phyloP scores from a whole-genome alignment of 164 flowering plant species.

The Nymphaea thermarum region DNA sequence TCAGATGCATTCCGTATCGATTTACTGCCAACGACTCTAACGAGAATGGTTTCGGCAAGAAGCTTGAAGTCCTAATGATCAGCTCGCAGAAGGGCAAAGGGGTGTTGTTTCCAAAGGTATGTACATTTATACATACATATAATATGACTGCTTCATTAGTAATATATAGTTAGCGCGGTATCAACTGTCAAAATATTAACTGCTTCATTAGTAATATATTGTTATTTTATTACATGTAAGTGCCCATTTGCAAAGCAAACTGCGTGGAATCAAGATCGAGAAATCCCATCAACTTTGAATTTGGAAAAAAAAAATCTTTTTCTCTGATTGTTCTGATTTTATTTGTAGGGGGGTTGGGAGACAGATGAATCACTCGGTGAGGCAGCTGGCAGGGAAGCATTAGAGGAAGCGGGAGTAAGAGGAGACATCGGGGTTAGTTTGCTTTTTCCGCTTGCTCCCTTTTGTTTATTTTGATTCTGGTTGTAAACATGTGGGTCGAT shows the following conservation, averaged over 20 bases:
- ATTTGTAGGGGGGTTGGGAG: constrained; percentile 83
- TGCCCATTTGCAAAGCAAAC: not conserved
- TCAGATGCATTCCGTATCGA: constrained; percentile 69
- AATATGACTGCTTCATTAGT: not conserved
- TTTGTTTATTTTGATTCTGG: not conserved
- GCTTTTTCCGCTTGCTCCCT: not conserved
- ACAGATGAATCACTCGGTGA: constrained; percentile 44
- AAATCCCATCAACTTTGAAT: not conserved
- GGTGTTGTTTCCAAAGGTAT: constrained; percentile 76
- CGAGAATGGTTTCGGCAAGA: constrained; percentile 3
- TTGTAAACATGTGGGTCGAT: too few relatives aligned
- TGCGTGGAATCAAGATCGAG: not conserved
- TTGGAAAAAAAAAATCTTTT: not conserved
- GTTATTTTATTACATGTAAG: not conserved
- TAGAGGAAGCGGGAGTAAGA: constrained; percentile 75
- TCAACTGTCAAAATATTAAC: too few relatives aligned
- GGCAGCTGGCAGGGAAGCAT: constrained; percentile 61
- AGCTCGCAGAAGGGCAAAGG: constrained; percentile 51
- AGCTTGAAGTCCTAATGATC: constrained; percentile 48
- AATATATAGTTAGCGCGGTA: not conserved
- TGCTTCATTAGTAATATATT: too few relatives aligned
- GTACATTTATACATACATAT: not conserved
- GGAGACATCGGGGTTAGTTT: constrained; percentile 41
- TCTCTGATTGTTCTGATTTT: not conserved
- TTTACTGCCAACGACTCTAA: constrained; percentile 3